Conservation (phyloP, 2,329 filamentous ascomycete genomes). For the Amauroascus niger region DNA sequence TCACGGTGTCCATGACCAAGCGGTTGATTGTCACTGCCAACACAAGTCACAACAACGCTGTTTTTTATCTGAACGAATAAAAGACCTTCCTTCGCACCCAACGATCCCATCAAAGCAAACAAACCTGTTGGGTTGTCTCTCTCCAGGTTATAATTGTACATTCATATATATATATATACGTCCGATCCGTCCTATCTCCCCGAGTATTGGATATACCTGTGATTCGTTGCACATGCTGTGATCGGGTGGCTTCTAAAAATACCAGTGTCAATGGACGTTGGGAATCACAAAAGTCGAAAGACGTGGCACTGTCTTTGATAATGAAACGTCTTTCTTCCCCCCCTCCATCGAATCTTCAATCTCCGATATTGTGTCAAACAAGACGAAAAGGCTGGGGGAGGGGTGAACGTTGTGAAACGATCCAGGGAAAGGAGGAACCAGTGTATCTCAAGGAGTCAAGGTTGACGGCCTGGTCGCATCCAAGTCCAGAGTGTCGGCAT, state of each 20-base stretch:
- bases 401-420: background rate
- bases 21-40: too few species aligned
- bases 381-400: background rate
- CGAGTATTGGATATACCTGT: background rate
- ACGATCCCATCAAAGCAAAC: too few species aligned
- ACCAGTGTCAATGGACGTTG: background rate
- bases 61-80: too few species aligned
- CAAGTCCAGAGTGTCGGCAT: background rate
- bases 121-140: too few species aligned
- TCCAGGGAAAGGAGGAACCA: background rate
- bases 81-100: too few species aligned
- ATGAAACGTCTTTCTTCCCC: background rate
- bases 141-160: background rate
- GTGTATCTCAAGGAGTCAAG: background rate
- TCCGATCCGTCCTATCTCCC: background rate
- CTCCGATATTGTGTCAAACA: too few species aligned
- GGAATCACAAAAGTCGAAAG: background rate
- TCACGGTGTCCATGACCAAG: too few species aligned
- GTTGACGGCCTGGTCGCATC: background rate
- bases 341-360: background rate
- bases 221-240: background rate
- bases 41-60: too few species aligned
- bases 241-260: background rate
- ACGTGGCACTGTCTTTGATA: background rate
- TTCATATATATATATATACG: background rate